phyloP scores from a whole-genome alignment of 169 alveolate species.

The Theileria orientalis region DNA sequence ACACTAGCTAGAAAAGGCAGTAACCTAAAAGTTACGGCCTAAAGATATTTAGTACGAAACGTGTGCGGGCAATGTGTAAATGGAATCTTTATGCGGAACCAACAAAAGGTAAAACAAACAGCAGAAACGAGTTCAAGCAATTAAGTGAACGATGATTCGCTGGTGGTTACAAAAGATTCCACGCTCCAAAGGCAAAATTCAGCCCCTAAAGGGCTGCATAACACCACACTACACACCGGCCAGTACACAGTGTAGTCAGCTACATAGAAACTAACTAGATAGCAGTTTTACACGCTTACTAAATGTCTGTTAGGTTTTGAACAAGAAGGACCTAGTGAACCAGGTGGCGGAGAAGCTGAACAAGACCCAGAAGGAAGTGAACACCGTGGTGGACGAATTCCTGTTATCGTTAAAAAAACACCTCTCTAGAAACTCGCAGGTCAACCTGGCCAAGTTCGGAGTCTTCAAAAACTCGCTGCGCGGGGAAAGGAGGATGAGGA shows the following conservation, averaged over 20 bases:
- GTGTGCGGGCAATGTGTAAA: background rate
- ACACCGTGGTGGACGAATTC: constrained; percentile 56
- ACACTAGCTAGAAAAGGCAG: background rate
- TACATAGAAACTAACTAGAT: background rate
- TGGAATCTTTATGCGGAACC: background rate
- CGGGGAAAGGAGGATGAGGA: constrained; percentile 62
- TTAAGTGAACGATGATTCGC: too few relatives aligned
- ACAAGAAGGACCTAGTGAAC: constrained; percentile 48
- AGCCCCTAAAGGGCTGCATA: too few relatives aligned
- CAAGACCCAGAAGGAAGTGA: constrained; percentile 69
- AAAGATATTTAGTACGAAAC: background rate
- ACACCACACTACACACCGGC: too few relatives aligned
- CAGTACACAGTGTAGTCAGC: background rate
- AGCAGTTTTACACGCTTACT: background rate
- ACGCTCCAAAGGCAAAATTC: too few relatives aligned
- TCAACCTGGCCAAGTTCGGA: constrained; percentile 58
- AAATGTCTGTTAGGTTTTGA: constrained; percentile 30
- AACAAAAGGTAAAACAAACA: background rate
- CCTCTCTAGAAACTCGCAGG: constrained; percentile 43
- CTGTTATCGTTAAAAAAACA: constrained; percentile 26
- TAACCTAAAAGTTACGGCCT: too few relatives aligned
- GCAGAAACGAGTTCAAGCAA: too few relatives aligned
- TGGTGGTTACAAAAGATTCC: too few relatives aligned
- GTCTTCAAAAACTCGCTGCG: constrained; percentile 57
- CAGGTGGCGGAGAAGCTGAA: constrained; percentile 50